Conservation (phyloP, 306 rosid genomes). For the Cicer yamashitae region DNA sequence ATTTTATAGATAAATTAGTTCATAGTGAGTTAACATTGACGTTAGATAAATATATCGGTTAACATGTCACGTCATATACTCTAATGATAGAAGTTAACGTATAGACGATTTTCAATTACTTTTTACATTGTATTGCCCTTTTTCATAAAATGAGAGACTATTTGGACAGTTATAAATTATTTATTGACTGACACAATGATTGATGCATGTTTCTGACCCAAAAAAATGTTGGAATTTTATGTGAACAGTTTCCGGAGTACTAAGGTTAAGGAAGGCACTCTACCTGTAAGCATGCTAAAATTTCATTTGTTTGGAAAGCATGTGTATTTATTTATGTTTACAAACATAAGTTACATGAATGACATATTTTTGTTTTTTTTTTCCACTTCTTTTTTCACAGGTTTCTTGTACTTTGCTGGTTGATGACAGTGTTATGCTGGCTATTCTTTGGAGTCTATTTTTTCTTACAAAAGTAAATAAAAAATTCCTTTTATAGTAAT, state of each 20-base stretch:
- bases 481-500: conserved; percentile 19
- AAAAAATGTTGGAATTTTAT: conserved; percentile 39
- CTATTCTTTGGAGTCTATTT: conserved; percentile 73
- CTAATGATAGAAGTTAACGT: no score
- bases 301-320: conserved; percentile 10
- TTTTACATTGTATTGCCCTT: no score
- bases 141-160: no score
- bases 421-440: conserved; percentile 78
- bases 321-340: not conserved
- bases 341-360: not conserved
- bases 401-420: conserved; percentile 66
- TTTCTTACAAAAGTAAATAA: conserved; percentile 67
- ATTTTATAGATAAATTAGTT: not conserved
- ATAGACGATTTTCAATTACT: no score
- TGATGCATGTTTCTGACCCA: conserved; percentile 28
- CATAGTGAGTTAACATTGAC: not conserved
- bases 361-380: not conserved
- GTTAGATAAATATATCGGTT: not conserved
- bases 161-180: no score
- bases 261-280: conserved; percentile 55
- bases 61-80: not conserved
- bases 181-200: not conserved
- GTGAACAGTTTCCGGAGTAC: conserved; percentile 63
- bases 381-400: conserved; percentile 51
- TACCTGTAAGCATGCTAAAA: conserved; percentile 56